Evolutionary conservation across 1,284 basidiomycete genomes (phyloP).

Genomic region (Taiwanofungus camphoratus): DNA sequence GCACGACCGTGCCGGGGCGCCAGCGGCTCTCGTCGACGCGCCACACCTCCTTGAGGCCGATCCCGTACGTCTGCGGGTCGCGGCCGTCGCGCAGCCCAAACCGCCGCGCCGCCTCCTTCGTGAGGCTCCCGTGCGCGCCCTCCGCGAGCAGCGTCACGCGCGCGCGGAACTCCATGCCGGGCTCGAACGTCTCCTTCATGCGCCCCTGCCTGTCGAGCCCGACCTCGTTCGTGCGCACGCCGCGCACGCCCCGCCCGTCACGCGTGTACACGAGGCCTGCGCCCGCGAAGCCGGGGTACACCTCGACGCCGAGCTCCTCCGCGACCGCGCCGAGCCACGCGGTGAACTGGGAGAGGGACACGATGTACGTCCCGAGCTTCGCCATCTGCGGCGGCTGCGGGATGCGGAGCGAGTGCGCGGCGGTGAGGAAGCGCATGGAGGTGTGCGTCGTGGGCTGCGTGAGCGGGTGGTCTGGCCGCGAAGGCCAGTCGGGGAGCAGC

Average conservation of each 20-base stretch:
- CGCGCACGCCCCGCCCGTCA: conserved; percentile 66
- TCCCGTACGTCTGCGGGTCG: conserved; percentile 94
- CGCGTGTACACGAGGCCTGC: conserved; percentile 75
- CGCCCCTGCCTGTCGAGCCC: conserved; percentile 78
- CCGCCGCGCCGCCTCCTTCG: conserved; percentile 76
- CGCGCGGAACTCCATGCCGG: conserved; percentile 95
- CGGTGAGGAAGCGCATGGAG: conserved; percentile 85
- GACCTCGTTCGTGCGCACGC: conserved; percentile 93
- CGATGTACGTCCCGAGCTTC: conserved; percentile 92
- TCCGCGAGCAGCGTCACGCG: conserved; percentile 95
- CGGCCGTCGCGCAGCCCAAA: conserved; percentile 76
- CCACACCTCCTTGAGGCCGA: conserved; percentile 99
- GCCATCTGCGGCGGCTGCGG: conserved; percentile 98
- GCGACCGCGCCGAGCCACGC: conserved; percentile 90
- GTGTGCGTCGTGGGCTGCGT: conserved; percentile 79
- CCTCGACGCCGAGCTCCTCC: conserved; percentile 89
- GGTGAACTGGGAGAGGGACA: conserved; percentile 85
- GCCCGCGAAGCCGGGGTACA: conserved; percentile 96
- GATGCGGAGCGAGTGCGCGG: conserved; percentile 70
- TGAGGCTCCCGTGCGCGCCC: conserved; percentile 90
- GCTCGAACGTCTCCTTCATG: conserved; percentile 89
- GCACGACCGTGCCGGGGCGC: conserved; percentile 81
- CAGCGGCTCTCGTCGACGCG: conserved; percentile 76
- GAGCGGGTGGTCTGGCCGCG: conserved; percentile 52
- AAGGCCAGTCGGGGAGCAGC: conserved; percentile 85